A percentile compares a stretch with the other conserved stretches of the same genome.
phyloP scores from a whole-genome alignment of 1,284 basidiomycete genomes.

The Cryptococcus sp. region DNA sequence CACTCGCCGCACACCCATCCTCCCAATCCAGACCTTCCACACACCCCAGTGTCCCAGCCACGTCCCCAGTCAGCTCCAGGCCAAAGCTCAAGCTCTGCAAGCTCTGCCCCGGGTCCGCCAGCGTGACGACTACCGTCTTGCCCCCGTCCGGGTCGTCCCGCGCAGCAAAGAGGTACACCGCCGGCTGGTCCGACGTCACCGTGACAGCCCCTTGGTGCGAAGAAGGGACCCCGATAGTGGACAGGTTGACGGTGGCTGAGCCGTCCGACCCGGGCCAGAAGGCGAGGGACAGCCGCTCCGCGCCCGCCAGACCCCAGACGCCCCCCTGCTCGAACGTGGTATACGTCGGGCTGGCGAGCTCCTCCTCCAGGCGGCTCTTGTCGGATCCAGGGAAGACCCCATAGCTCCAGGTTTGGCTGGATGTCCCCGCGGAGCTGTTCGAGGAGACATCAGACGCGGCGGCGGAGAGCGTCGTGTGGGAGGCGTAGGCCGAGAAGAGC shows the following conservation, averaged over 20 bases:
- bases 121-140: conserved; percentile 50
- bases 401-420: conserved; percentile 51
- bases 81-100: conserved; percentile 14
- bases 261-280: conserved; percentile 17
- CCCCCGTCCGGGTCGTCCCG: conserved; percentile 36
- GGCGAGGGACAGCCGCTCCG: conserved; percentile 15
- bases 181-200: conserved; percentile 51
- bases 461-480: conserved; percentile 10
- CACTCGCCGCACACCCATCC: conserved; percentile 4
- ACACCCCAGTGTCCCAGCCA: not conserved
- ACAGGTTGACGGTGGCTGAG: conserved; percentile 16
- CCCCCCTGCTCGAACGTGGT: conserved; percentile 10
- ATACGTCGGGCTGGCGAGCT: conserved; percentile 10
- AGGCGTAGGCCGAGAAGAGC: conserved; percentile 59
- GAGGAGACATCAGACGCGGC: conserved; percentile 34
- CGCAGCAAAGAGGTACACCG: conserved; percentile 54
- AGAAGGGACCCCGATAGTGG: conserved; percentile 18
- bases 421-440: not conserved
- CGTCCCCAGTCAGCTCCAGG: not conserved
- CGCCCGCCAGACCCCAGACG: conserved; percentile 16
- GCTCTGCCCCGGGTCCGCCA: conserved; percentile 60
- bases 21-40: conserved; percentile 2
- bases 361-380: conserved; percentile 3
- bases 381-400: conserved; percentile 56
- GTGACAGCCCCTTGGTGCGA: conserved; percentile 42